Conservation (phyloP, 805 yeast genomes). For the Cyberlindnera misumaiensis region DNA sequence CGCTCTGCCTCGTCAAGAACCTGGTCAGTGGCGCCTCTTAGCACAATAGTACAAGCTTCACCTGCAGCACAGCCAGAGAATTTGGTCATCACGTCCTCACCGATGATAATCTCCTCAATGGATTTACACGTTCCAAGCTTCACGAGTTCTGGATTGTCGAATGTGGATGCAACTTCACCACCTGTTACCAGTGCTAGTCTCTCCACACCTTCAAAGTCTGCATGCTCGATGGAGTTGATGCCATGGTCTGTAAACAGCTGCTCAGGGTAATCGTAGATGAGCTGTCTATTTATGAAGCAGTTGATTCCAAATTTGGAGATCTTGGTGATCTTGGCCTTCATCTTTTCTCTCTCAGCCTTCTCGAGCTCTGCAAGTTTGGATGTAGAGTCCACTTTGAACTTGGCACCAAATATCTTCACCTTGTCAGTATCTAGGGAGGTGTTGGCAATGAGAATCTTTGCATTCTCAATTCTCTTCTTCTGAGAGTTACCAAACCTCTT, state of each 20-base stretch:
- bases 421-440: slow-evolving; percentile 97
- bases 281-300: slow-evolving; percentile 91
- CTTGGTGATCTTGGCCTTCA: slow-evolving; percentile 83
- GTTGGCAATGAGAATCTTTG: slow-evolving; percentile 85
- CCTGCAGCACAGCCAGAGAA: slow-evolving; percentile 96
- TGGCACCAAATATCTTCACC: slow-evolving; percentile 96
- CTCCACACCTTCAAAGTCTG: slow-evolving; percentile 97
- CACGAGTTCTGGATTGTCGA: slow-evolving; percentile 84
- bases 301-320: slow-evolving; percentile 83
- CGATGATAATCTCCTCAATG: slow-evolving; percentile 89
- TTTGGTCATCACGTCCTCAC: slow-evolving; percentile 84
- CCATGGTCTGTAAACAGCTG: slow-evolving; percentile 83
- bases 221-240: slow-evolving; percentile 92
- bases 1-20: slow-evolving; percentile 95
- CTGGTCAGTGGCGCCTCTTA: slow-evolving; percentile 97
- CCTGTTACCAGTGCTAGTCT: slow-evolving; percentile 95
- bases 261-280: slow-evolving; percentile 97
- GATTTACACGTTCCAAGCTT: slow-evolving; percentile 81
- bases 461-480: slow-evolving; percentile 78
- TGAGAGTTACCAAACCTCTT: slow-evolving; percentile 93
- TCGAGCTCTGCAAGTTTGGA: slow-evolving; percentile 89
- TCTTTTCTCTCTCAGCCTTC: slow-evolving; percentile 88
- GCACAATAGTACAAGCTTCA: slow-evolving; percentile 91
- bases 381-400: slow-evolving; percentile 93
- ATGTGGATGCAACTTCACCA: slow-evolving; percentile 96